A percentile compares a stretch with the other conserved stretches of the same genome.
These are phyloP conservation scores for Nicotiana noctiflora DNA, from an alignment of 257 asterid species.

Conservation along the genomic window DNA sequence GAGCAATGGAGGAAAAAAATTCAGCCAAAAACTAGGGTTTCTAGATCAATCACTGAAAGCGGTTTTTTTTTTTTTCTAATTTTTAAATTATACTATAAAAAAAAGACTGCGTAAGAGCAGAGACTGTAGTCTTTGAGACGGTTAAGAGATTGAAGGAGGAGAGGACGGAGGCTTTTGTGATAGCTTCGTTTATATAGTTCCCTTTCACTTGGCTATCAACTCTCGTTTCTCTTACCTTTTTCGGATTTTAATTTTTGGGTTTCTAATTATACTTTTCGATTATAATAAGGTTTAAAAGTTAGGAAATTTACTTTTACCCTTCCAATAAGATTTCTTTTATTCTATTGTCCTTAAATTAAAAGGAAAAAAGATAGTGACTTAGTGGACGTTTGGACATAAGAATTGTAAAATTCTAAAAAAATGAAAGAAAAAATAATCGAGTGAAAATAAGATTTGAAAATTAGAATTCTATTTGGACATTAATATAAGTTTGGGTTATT, in stretches of 20 bases:
- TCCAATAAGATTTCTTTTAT: not conserved
- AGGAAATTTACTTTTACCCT: not conserved
- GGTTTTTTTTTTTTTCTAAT: constrained; percentile 17
- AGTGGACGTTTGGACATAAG: too few species aligned
- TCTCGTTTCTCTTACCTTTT: not conserved
- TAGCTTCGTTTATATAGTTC: constrained; percentile 12
- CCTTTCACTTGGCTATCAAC: not conserved
- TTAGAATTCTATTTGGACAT: too few species aligned
- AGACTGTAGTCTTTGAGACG: constrained; percentile 3
- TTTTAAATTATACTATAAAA: not conserved
- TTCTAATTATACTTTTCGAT: not conserved
- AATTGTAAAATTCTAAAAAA: too few species aligned
- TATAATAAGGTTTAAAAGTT: not conserved
- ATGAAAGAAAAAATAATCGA: too few species aligned
- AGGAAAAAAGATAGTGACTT: not conserved
- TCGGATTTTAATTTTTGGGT: not conserved
- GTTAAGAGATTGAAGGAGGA: constrained; percentile 1
- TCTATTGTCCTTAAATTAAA: not conserved
- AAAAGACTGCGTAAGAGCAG: not conserved
- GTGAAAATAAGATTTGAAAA: too few species aligned
- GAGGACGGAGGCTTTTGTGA: constrained; percentile 19
- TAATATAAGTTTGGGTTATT: too few species aligned
- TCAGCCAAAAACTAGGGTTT: constrained; percentile 19
- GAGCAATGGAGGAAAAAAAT: not conserved
- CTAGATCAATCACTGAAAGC: constrained; percentile 5